Base-by-base conservation (phyloP, 192 early-diverging fungal genomes). In the Polychytrium aggregatum region DNA sequence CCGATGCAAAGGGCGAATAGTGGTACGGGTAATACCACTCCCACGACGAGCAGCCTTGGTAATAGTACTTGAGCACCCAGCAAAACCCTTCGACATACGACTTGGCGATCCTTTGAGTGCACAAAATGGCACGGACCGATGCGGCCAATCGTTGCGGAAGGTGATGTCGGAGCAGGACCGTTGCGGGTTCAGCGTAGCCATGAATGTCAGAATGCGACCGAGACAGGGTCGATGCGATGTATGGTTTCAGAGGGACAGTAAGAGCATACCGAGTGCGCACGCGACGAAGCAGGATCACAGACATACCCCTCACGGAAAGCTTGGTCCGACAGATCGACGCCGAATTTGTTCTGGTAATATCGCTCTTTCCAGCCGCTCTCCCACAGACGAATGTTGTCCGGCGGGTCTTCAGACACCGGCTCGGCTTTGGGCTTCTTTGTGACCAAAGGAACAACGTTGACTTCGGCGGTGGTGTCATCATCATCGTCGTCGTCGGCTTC, bases 21-120 rank as follows among this genome's bases (percentile, higher is more conserved):
- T 99, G 88, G 70, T 86, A 95, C 6, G 94, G 94, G 51, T 87
- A 99, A 71, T 81, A 99, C 94, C 94, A 97, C 24, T 87, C 82
- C 96, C 96, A 99, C 13, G 91, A 95, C 47, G 83, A 83, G 25
- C 90, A 84, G 44, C 96, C 96, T 50, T 83, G 72, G 65, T 91
- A 99, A 56, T 99, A 99, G 59, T 99, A 99, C 48, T 79, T 78
- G 13, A 99, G 67, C 3, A 97, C 92, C 96, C 96, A 99, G 62
- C 95, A 92, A 25, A 98, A 62, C n/a, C 92, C 87, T 59, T 83
- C 84, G 2, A 96, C 78, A 53, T 98, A 98, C 10, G 73, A 67
- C 48, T 73, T 70, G 28, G 87, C 77, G 22, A 78, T 57, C 22
- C 63, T 68, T 26, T n/a, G n/a, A n/a, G n/a, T n/a, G n/a, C n/a